phyloP scores from a whole-genome alignment of 768 basidiomycete species.

The Candolleomyces aberdarensis region DNA sequence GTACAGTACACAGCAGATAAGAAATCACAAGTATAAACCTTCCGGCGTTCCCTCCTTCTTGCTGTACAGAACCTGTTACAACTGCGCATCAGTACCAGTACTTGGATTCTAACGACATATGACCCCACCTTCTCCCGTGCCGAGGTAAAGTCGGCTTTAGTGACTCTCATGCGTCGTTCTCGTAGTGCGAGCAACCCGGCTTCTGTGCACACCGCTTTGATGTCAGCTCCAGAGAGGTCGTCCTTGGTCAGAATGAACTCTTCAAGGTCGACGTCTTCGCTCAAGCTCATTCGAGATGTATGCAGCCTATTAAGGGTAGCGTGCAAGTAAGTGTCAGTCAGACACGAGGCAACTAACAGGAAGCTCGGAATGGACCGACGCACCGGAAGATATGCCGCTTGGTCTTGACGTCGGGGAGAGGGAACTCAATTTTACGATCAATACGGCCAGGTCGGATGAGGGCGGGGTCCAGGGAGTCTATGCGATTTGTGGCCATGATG shows the following conservation, averaged over 20 bases:
- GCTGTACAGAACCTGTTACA: constrained; percentile 72
- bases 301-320: constrained; percentile 54
- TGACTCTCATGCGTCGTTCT: constrained; percentile 93
- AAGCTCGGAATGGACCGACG: constrained; percentile 12
- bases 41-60: constrained; percentile 98
- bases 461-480: constrained; percentile 96
- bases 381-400: constrained; percentile 98
- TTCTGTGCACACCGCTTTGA: constrained; percentile 98
- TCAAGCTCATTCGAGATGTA: constrained; percentile 91
- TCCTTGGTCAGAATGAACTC: constrained; percentile 96
- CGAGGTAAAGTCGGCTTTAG: constrained; percentile 83
- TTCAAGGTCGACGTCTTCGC: constrained; percentile 87
- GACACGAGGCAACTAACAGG: constrained; percentile 2
- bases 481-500: constrained; percentile 99
- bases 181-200: constrained; percentile 94
- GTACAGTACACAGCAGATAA: not conserved
- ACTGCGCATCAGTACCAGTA: constrained; percentile 7
- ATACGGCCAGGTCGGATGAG: constrained; percentile 98
- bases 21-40: constrained; percentile 70
- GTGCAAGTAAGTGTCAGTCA: no score
- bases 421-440: constrained; percentile 98
- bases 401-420: constrained; percentile 95
- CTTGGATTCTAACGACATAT: not conserved
- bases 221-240: constrained; percentile 94
- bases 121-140: constrained; percentile 86